Evolutionary conservation across 2,329 filamentous ascomycete species (phyloP), one percentile per base, ranked within the genome.

Genomic region (Pseudocercospora fuligena): DNA sequence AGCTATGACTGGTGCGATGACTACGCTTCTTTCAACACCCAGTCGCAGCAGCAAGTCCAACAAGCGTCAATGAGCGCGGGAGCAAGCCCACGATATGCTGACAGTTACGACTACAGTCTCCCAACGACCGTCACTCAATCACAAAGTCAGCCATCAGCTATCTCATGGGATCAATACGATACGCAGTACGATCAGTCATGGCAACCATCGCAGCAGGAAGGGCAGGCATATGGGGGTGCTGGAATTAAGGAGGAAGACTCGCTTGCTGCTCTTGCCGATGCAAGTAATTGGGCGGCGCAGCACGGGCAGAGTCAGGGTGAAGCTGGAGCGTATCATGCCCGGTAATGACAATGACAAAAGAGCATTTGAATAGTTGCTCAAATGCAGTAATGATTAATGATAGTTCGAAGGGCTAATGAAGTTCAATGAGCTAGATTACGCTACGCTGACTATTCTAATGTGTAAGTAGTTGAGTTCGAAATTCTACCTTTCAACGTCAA

Each of bases 41-140:
- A 64, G 14, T 21, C 27, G 0, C 11, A 36, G 9, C 54, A 59
- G 8, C 51, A 56, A 56, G 23, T 56, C 5, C 63, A 49, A 36
- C 56, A 56, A 47, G 47, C 65, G 9, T 6, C 65, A 1, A 66
- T 66, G 56, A 61, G 43, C 23, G 57, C 61, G 14, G 65, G 60
- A 9, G 60, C 61, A 27, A 43, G 16, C 31, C 63, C 31, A 21
- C 33, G 19, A 54, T 49, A 14, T 25, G n/a, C 47, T 21, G 27
- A 33, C 21, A 31, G 46, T 54, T 40, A 60, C 46, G 47, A 60
- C 11, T 54, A 59, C 47, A 43, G 31, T 43, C 56, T 27, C 7
- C 57, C 43, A 27, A 64, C 46, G 43, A 54, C 31, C 16, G 27
- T n/a, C 16, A 7, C 25, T n/a, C 16, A 25, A 27, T 56, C 27